phyloP scores from a whole-genome alignment of 352 stramenopile species.

The Plasmopara muralis region DNA sequence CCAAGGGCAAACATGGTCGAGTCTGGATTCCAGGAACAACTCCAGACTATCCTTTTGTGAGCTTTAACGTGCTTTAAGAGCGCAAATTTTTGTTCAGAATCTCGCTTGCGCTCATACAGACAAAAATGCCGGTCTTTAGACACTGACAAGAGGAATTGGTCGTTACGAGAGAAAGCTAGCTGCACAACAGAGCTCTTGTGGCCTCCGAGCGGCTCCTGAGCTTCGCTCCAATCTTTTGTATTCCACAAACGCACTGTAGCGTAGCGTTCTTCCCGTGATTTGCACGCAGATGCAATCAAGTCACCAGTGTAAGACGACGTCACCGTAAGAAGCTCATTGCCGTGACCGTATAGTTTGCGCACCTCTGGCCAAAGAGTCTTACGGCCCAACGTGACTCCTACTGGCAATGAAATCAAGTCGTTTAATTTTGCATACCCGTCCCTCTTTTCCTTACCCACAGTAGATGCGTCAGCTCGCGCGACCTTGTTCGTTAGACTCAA shows the following conservation, averaged over 20 bases:
- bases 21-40: conserved; percentile 62
- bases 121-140: conserved; percentile 72
- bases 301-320: conserved; percentile 43
- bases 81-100: conserved; percentile 24
- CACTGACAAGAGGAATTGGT: conserved; percentile 54
- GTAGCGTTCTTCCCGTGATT: conserved; percentile 63
- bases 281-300: conserved; percentile 62
- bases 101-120: conserved; percentile 33
- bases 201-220: conserved; percentile 38
- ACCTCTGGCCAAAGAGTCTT: conserved; percentile 74
- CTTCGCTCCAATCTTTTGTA: conserved; percentile 45
- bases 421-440: conserved; percentile 24
- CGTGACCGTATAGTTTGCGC: conserved; percentile 74
- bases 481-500: conserved; percentile 76
- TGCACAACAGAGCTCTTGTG: conserved; percentile 80
- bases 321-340: conserved; percentile 72
- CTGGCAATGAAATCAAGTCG: conserved; percentile 28
- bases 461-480: conserved; percentile 3
- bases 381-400: conserved; percentile 51
- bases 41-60: conserved; percentile 79
- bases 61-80: conserved; percentile 49
- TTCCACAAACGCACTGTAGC: conserved; percentile 63
- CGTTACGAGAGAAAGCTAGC: conserved; percentile 60
- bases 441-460: conserved; percentile 7
- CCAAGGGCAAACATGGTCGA: conserved; percentile 49